Conservation (phyloP, 352 stramenopile species). For the Phytopythium boreale region DNA sequence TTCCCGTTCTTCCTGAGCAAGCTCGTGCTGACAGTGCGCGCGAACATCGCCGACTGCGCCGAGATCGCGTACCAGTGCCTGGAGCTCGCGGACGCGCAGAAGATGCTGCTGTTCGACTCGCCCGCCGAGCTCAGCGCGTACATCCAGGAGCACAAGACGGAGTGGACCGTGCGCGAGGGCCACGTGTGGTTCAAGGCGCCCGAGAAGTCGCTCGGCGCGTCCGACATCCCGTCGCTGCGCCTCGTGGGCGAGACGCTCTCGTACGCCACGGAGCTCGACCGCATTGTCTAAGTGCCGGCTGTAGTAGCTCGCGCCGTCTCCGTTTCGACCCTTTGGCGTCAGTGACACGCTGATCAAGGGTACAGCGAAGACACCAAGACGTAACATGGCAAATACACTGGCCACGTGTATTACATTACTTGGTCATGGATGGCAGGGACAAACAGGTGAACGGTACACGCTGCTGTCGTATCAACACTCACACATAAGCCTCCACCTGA, state of each 20-base stretch:
- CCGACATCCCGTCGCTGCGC: constrained; percentile 93
- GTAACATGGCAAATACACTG: neutral
- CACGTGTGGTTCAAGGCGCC: constrained; percentile 90
- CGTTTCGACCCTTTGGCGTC: neutral
- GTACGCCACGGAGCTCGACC: constrained; percentile 95
- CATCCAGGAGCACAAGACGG: constrained; percentile 83
- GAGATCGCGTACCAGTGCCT: constrained; percentile 93
- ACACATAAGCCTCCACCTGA: neutral
- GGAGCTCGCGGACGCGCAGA: constrained; percentile 79
- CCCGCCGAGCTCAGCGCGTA: constrained; percentile 80
- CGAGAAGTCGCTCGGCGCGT: constrained; percentile 80
- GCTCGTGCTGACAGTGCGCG: constrained; percentile 92
- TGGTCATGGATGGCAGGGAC: neutral
- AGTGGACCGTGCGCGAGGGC: constrained; percentile 88
- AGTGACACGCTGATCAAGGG: neutral
- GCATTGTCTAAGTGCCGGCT: constrained; percentile 73
- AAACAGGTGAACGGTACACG: neutral
- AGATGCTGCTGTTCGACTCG: constrained; percentile 93
- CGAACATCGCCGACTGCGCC: constrained; percentile 95
- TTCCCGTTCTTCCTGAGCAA: constrained; percentile 95
- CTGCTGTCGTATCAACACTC: neutral
- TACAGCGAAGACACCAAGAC: neutral
- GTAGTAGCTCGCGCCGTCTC: neutral
- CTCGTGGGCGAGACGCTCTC: constrained; percentile 93
- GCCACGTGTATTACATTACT: neutral